Evolutionary conservation across 1,284 basidiomycete species (phyloP).

Genomic region (Moesziomyces antarcticus): DNA sequence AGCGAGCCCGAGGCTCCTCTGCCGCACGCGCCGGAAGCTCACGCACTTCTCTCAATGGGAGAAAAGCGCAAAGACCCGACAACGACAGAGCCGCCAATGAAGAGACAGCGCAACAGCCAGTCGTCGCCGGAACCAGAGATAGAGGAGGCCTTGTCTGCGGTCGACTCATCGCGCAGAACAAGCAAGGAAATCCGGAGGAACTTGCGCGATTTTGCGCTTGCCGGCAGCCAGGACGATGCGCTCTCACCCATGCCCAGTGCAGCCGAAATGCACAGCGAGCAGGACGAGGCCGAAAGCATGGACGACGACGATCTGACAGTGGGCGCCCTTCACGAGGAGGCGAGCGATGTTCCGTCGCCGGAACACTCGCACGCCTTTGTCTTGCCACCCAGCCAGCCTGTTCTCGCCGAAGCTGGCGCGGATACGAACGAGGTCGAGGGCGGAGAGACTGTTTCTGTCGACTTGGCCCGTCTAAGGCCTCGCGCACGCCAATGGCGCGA

Average conservation of each 20-base stretch:
- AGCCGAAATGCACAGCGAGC: slow-evolving; percentile 15
- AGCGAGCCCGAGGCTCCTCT: slow-evolving; percentile 22
- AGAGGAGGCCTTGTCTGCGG: background rate
- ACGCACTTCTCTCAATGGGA: background rate
- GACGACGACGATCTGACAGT: background rate
- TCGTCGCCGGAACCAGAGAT: slow-evolving; percentile 1
- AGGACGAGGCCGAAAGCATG: slow-evolving; percentile 4
- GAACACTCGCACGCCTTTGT: slow-evolving; percentile 11
- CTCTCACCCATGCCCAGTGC: slow-evolving; percentile 13
- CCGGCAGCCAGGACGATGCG: slow-evolving; percentile 9
- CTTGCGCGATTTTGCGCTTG: slow-evolving; percentile 18
- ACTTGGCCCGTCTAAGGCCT: background rate
- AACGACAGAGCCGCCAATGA: slow-evolving; percentile 21
- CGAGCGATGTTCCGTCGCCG: slow-evolving; percentile 6
- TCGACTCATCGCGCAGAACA: slow-evolving; percentile 2
- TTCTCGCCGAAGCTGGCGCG: background rate
- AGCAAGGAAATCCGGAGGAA: slow-evolving; percentile 13
- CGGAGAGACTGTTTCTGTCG: slow-evolving; percentile 6
- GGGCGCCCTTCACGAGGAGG: background rate
- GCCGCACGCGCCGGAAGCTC: slow-evolving; percentile 4
- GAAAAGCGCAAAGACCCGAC: slow-evolving; percentile 53
- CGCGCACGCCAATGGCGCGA: background rate
- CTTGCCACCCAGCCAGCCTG: too few species aligned
- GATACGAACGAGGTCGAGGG: background rate
- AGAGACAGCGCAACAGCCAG: slow-evolving; percentile 10